phyloP scores from a whole-genome alignment of 2,329 filamentous ascomycete species.

The Nannizzia gypsea region DNA sequence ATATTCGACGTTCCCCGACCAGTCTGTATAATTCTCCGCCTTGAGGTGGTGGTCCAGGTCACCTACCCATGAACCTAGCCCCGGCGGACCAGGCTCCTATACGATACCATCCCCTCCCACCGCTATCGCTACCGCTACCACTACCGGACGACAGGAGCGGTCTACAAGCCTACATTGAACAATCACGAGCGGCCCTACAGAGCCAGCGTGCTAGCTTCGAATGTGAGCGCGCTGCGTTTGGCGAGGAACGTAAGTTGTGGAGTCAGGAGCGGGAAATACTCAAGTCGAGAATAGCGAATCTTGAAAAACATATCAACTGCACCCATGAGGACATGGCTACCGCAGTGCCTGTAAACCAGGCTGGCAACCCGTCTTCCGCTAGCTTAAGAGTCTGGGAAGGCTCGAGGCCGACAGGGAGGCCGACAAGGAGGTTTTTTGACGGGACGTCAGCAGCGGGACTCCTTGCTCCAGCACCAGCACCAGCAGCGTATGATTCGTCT shows the following conservation, averaged over 20 bases:
- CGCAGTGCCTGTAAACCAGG: neutral
- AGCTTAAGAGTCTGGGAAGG: conserved; percentile 34
- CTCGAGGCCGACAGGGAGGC: conserved; percentile 28
- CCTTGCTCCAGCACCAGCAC: too few species aligned
- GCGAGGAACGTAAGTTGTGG: conserved; percentile 35
- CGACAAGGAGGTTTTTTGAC: conserved; percentile 33
- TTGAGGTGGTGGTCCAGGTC: neutral
- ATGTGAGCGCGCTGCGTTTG: conserved; percentile 30
- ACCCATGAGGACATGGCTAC: neutral
- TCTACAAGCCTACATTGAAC: conserved; percentile 26
- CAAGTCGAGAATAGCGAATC: conserved; percentile 30
- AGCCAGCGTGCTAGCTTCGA: conserved; percentile 30
- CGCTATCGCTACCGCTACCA: neutral
- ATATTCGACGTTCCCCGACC: neutral
- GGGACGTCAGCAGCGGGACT: neutral
- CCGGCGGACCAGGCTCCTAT: neutral
- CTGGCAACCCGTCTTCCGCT: neutral
- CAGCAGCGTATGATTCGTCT: conserved; percentile 3
- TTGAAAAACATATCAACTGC: conserved; percentile 25
- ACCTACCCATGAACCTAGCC: neutral
- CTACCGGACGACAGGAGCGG: neutral
- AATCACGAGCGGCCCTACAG: conserved; percentile 30
- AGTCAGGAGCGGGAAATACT: conserved; percentile 33
- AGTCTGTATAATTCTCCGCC: neutral
- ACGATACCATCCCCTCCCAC: neutral